Evolutionary conservation across 306 rosid species (phyloP).

Genomic region (Crataegus laevigata): DNA sequence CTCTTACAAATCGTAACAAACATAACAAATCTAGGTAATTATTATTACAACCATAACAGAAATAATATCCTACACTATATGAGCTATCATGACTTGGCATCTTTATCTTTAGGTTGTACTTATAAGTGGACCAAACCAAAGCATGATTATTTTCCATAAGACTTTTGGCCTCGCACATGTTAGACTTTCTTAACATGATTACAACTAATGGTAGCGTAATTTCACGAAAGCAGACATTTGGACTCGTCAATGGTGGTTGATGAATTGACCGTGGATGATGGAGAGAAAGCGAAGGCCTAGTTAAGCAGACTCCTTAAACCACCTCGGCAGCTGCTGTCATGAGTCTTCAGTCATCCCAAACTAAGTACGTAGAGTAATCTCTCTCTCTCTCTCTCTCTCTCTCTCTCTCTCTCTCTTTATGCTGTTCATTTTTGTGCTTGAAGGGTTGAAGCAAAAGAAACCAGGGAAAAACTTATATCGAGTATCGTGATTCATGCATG

Average conservation of each 20-base stretch:
- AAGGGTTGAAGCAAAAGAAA: not conserved
- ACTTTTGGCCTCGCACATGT: constrained; percentile 1
- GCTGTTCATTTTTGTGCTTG: not conserved
- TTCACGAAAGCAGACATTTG: constrained; percentile 16
- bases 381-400: not conserved
- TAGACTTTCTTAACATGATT: not conserved
- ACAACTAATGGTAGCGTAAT: constrained; percentile 5
- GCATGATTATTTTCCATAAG: not conserved
- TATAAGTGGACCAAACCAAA: not conserved
- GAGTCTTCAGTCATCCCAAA: not conserved
- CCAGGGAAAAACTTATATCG: not conserved
- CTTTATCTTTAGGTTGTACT: not conserved
- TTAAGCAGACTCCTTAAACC: not conserved
- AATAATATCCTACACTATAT: too few relatives aligned
- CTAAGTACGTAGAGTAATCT: not conserved
- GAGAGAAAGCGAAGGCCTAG: not conserved
- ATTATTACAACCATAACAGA: too few relatives aligned
- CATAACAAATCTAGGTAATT: too few relatives aligned
- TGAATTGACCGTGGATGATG: constrained; percentile 13
- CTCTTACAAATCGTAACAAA: too few relatives aligned
- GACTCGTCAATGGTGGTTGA: constrained; percentile 32
- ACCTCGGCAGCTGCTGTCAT: too few relatives aligned
- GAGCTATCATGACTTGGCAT: too few relatives aligned
- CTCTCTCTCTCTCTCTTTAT: not conserved
- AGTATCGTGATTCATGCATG: not conserved